Percentiles rank a stretch among this genome's conserved stretches.
Evolutionary conservation across 164 flowering plant genomes (phyloP).

Genomic region (Dillenia turbinata): DNA sequence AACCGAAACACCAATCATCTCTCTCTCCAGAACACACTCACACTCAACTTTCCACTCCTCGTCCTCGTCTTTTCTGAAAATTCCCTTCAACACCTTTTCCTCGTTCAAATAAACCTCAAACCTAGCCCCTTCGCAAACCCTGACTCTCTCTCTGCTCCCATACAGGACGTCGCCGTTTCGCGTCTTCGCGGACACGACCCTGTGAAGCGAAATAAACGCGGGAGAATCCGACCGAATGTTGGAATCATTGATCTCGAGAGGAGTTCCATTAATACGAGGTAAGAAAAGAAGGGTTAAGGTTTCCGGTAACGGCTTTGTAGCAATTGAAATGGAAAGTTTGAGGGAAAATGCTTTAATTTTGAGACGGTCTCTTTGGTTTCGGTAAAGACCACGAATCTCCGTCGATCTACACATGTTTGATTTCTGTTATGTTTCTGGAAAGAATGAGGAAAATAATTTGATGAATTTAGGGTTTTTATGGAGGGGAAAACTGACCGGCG

Average conservation of each 20-base stretch:
- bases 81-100: constrained; percentile 50
- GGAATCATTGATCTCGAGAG: constrained; percentile 38
- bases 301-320: constrained; percentile 24
- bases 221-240: constrained; percentile 43
- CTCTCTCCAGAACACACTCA: constrained; percentile 31
- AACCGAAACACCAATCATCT: constrained; percentile 8
- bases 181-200: constrained; percentile 19
- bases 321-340: constrained; percentile 19
- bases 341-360: constrained; percentile 40
- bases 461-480: too few species aligned
- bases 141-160: constrained; percentile 15
- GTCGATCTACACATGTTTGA: constrained; percentile 45
- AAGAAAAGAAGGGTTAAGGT: constrained; percentile 52
- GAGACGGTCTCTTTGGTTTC: constrained; percentile 20
- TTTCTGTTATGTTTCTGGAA: not conserved
- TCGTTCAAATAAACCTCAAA: constrained; percentile 60
- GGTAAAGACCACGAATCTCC: constrained; percentile 19
- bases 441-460: not conserved
- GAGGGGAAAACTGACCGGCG: too few species aligned
- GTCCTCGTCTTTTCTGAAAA: constrained; percentile 36
- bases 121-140: constrained; percentile 44
- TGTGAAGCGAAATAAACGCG: constrained; percentile 55
- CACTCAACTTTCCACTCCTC: constrained; percentile 50
- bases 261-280: constrained; percentile 42
- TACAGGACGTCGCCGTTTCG: not conserved